A percentile compares a stretch with the other conserved stretches of the same genome.
Conservation (phyloP, 306 rosid genomes). For the Citrullus colocynthis region DNA sequence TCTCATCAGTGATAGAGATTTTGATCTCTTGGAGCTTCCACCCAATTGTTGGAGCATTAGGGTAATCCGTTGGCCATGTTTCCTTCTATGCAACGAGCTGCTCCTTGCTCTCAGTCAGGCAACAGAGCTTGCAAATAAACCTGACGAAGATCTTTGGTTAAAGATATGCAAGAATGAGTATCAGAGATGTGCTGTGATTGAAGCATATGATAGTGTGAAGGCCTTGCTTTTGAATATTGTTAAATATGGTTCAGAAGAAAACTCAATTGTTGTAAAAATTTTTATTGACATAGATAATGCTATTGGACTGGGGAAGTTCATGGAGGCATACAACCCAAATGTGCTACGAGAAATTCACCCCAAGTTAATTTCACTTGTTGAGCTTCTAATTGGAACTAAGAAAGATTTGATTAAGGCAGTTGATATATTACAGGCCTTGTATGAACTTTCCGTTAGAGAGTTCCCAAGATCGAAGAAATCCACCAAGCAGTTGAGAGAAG, state of each 20-base stretch:
- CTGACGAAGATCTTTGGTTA: conserved; percentile 47
- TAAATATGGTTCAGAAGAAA: conserved; percentile 38
- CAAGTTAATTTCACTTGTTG: conserved; percentile 51
- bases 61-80: conserved; percentile 91
- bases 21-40: conserved; percentile 67
- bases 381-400: conserved; percentile 35
- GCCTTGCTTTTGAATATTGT: conserved; percentile 35
- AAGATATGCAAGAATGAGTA: conserved; percentile 84
- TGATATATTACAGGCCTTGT: conserved; percentile 67
- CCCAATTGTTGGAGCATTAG: conserved; percentile 74
- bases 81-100: conserved; percentile 69
- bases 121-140: conserved; percentile 37
- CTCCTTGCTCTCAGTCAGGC: conserved; percentile 84
- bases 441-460: conserved; percentile 59
- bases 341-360: conserved; percentile 47
- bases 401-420: conserved; percentile 41
- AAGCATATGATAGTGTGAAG: conserved; percentile 75
- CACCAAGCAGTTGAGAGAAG: conserved; percentile 25
- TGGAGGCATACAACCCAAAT: conserved; percentile 26
- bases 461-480: conserved; percentile 49
- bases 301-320: conserved; percentile 32
- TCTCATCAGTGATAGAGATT: conserved; percentile 64
- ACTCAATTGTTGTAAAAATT: conserved; percentile 31
- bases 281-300: conserved; percentile 35
- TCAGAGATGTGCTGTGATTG: conserved; percentile 74